Conservation (phyloP, 768 basidiomycete species). For the Mycena vulgaris region DNA sequence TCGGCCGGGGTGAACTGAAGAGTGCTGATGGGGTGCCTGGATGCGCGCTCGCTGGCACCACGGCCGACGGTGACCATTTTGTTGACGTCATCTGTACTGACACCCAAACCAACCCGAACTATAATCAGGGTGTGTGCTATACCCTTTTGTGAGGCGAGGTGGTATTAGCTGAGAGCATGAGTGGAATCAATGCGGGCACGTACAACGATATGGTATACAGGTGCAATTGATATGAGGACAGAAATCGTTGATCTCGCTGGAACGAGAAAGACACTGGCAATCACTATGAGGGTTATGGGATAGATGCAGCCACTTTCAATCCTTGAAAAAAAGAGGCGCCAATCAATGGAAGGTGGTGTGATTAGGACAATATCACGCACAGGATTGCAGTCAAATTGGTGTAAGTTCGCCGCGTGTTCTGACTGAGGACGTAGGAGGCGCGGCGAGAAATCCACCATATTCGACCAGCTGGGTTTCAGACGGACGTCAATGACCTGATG, state of each 20-base stretch:
- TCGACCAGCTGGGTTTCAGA: conserved; percentile 7
- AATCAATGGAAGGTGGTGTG: background rate
- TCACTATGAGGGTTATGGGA: conserved; percentile 4
- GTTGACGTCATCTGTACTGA: conserved; percentile 26
- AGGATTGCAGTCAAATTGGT: conserved; percentile 25
- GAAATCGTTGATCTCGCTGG: conserved; percentile 2
- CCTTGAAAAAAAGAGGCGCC: background rate
- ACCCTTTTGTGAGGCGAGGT: background rate
- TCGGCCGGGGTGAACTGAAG: background rate
- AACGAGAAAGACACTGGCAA: conserved; percentile 4
- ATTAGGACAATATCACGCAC: conserved; percentile 1
- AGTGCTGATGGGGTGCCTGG: background rate
- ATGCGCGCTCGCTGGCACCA: background rate
- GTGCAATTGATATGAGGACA: conserved; percentile 17
- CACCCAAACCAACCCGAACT: conserved; percentile 29
- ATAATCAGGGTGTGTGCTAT: conserved; percentile 25
- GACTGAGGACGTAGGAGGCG: background rate
- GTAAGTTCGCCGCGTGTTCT: conserved; percentile 15
- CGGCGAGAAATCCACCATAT: conserved; percentile 32
- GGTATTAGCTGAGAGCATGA: background rate
- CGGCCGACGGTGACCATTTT: background rate
- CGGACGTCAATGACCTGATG: background rate
- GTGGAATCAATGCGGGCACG: background rate
- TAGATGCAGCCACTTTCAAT: conserved; percentile 32
- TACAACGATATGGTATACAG: conserved; percentile 24